Evolutionary conservation across 164 flowering plant genomes (phyloP).

Genomic region (Liriodendron chinense): DNA sequence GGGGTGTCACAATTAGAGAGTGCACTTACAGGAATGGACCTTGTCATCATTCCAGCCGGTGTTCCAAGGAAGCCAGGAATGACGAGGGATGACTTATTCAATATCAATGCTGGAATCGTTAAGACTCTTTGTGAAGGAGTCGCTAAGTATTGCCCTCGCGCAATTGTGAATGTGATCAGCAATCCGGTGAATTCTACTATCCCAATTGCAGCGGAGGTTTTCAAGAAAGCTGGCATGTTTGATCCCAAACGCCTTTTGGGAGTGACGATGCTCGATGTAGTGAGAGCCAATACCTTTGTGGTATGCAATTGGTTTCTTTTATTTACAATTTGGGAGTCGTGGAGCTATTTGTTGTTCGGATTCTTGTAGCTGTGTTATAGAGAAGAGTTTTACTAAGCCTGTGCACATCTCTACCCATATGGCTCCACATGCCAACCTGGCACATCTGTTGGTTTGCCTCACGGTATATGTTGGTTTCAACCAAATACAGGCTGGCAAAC

Average conservation of each 20-base stretch:
- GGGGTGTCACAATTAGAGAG: constrained; percentile 78
- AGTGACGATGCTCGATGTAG: constrained; percentile 80
- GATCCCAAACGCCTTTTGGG: constrained; percentile 71
- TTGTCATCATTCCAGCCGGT: constrained; percentile 96
- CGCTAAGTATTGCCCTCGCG: constrained; percentile 77
- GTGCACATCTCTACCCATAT: too few relatives aligned
- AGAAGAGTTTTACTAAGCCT: too few relatives aligned
- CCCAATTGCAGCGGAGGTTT: constrained; percentile 83
- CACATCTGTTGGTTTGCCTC: too few relatives aligned
- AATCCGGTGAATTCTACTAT: constrained; percentile 86
- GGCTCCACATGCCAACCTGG: too few relatives aligned
- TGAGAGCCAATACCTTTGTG: constrained; percentile 89
- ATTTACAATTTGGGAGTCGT: too few relatives aligned
- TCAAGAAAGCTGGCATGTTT: constrained; percentile 74
- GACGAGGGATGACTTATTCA: constrained; percentile 98
- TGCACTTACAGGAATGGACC: constrained; percentile 94
- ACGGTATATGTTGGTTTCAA: too few relatives aligned
- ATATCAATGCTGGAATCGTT: constrained; percentile 96
- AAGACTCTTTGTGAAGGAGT: constrained; percentile 89
- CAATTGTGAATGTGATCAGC: constrained; percentile 71
- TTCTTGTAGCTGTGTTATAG: not conserved
- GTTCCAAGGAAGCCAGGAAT: constrained; percentile 99
- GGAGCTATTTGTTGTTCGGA: not conserved
- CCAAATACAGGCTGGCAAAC: too few relatives aligned
- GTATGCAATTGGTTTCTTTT: constrained; percentile 28